phyloP scores from a whole-genome alignment of 805 yeast species.

The Yamadazyma ubonensis region DNA sequence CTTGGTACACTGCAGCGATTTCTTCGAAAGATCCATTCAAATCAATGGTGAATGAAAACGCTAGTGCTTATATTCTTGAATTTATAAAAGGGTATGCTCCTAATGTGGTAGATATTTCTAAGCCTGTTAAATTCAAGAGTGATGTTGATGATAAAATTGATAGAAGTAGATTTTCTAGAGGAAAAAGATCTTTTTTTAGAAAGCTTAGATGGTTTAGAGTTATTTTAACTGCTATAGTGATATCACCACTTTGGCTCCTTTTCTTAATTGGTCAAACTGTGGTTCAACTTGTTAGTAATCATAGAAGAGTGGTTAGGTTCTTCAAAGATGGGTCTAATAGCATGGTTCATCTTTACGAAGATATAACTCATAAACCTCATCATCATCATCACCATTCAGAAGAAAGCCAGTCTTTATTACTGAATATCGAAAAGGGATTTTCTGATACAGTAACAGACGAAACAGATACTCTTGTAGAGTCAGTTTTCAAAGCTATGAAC shows the following conservation, averaged over 20 bases:
- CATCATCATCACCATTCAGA: constrained; percentile 1
- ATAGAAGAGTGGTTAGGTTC: constrained; percentile 27
- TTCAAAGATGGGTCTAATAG: constrained; percentile 26
- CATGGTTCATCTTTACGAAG: constrained; percentile 27
- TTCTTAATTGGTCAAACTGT: constrained; percentile 49
- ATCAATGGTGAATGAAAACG: constrained; percentile 43
- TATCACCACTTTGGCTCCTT: constrained; percentile 64
- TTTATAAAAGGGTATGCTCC: constrained; percentile 57
- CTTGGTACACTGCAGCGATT: constrained; percentile 82
- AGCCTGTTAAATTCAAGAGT: constrained; percentile 34
- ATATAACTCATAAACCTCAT: not conserved
- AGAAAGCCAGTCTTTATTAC: constrained; percentile 9
- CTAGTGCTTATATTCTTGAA: constrained; percentile 38
- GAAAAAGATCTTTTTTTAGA: constrained; percentile 21
- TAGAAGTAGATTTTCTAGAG: constrained; percentile 19
- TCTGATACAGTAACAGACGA: constrained; percentile 50
- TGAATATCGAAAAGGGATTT: constrained; percentile 17
- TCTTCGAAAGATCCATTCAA: constrained; percentile 60
- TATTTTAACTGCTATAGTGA: constrained; percentile 43
- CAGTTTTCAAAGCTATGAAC: constrained; percentile 58
- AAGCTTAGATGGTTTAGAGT: constrained; percentile 52
- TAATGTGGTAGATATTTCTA: constrained; percentile 50
- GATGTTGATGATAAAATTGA: constrained; percentile 2
- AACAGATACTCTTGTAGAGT: constrained; percentile 64
- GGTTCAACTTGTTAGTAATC: constrained; percentile 35